Conservation (phyloP, 305 asterid genomes). For the Ilex paraguariensis region DNA sequence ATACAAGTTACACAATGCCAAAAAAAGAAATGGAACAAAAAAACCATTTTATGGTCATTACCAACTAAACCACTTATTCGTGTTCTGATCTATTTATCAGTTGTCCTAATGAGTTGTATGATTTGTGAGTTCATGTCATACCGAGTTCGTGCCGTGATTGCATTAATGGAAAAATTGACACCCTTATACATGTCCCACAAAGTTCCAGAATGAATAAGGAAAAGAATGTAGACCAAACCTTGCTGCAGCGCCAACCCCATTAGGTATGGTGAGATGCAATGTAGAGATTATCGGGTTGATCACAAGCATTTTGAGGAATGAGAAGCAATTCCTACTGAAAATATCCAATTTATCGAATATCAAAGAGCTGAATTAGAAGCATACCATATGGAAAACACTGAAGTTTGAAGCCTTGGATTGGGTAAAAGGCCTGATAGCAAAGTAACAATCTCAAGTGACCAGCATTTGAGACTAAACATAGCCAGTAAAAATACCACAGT, state of each 20-base stretch:
- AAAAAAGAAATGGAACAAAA: neutral
- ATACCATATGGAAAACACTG: slow-evolving; percentile 21
- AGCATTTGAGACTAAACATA: slow-evolving; percentile 22
- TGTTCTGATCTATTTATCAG: too few relatives aligned
- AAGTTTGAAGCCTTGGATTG: slow-evolving; percentile 27
- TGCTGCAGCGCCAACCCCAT: slow-evolving; percentile 62
- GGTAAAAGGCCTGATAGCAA: slow-evolving; percentile 24
- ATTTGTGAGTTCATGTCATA: too few relatives aligned
- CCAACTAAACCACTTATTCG: too few relatives aligned
- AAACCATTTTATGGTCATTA: neutral
- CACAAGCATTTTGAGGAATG: neutral
- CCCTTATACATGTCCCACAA: too few relatives aligned
- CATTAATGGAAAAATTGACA: too few relatives aligned
- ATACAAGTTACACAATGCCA: neutral
- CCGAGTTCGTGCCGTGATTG: too few relatives aligned
- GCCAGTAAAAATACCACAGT: neutral
- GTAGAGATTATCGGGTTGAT: slow-evolving; percentile 47
- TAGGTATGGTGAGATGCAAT: slow-evolving; percentile 50
- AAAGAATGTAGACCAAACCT: slow-evolving; percentile 31
- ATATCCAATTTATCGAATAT: neutral
- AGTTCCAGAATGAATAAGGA: neutral
- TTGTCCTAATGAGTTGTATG: too few relatives aligned
- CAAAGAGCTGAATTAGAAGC: neutral
- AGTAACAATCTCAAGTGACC: slow-evolving; percentile 21
- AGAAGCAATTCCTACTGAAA: neutral